phyloP scores from a whole-genome alignment of 116 monocot genomes.

The Phalaenopsis hybrid region DNA sequence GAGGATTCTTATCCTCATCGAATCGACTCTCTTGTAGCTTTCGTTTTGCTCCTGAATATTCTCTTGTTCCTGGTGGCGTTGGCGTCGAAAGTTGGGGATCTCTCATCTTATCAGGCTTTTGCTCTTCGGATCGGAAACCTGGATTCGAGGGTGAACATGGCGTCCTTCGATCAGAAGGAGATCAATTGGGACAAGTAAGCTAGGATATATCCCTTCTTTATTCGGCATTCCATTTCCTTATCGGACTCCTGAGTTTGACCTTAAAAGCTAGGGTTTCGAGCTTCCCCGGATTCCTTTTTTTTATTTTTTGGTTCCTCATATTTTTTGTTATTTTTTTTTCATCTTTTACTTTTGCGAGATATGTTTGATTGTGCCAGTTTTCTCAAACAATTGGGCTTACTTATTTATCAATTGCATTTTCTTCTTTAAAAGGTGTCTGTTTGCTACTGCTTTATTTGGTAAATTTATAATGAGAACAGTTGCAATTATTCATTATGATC shows the following conservation, averaged over 20 bases:
- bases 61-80: not conserved
- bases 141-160: constrained; percentile 14
- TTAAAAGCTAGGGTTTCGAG: not conserved
- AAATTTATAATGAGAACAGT: not conserved
- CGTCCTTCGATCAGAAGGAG: constrained; percentile 53
- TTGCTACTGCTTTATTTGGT: not conserved
- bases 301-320: not conserved
- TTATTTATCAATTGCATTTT: not conserved
- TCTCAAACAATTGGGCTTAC: not conserved
- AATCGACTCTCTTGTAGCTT: not conserved
- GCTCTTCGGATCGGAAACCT: not conserved
- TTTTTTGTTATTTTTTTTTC: not conserved
- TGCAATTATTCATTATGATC: not conserved
- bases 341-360: not conserved
- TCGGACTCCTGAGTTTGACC: not conserved
- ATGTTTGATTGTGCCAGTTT: not conserved
- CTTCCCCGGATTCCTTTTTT: not conserved
- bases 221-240: not conserved
- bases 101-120: not conserved
- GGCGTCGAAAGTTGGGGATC: not conserved
- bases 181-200: constrained; percentile 79
- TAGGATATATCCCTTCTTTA: not conserved
- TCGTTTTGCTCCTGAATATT: not conserved
- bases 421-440: not conserved
- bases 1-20: not conserved